Conservation (phyloP, 768 basidiomycete species). For the Cytidiella melzeri region DNA sequence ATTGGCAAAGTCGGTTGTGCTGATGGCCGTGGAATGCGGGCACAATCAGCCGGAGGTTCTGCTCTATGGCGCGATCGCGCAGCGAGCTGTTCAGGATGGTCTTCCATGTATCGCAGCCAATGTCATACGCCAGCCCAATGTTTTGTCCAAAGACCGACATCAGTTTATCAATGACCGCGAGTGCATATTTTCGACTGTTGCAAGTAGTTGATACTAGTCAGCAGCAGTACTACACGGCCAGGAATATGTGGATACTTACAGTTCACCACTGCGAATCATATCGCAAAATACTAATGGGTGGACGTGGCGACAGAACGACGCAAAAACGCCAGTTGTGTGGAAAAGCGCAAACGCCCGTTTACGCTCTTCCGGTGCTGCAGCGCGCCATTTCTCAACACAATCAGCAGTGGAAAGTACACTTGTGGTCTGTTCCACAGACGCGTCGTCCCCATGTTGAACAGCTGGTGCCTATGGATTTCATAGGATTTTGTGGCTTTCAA, state of each 20-base stretch:
- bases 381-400: conserved; percentile 17
- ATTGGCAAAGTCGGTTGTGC: too few species aligned
- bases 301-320: conserved; percentile 17
- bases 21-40: too few species aligned
- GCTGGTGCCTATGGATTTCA: background rate
- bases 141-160: conserved; percentile 15
- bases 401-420: conserved; percentile 1
- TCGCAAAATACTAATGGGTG: conserved; percentile 17
- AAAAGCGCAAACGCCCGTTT: conserved; percentile 21
- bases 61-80: conserved; percentile 3
- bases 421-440: too few species aligned
- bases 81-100: conserved; percentile 16
- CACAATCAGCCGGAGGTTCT: conserved; percentile 15
- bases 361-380: conserved; percentile 11
- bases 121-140: conserved; percentile 21
- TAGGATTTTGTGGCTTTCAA: background rate
- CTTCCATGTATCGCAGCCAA: conserved; percentile 20
- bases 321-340: too few species aligned
- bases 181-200: conserved; percentile 20
- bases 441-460: background rate
- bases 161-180: conserved; percentile 15
- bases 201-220: background rate
- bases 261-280: conserved; percentile 23
- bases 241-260: conserved; percentile 20
- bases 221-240: background rate